Conservation (phyloP, 2,329 filamentous ascomycete genomes). For the Trichoderma asperellum region DNA sequence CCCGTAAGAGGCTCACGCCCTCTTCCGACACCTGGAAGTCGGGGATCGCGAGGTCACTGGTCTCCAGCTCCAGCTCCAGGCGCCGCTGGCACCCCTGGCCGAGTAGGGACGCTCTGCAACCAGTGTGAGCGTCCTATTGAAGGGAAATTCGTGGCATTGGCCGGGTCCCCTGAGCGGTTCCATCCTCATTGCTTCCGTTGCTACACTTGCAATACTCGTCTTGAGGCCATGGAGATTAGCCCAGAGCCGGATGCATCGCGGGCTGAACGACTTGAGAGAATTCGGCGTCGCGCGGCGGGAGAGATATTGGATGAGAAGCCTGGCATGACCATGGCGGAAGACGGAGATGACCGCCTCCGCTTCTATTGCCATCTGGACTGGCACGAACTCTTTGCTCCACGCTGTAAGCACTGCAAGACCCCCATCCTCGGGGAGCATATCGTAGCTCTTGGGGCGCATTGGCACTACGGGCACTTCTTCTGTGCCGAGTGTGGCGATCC, state of each 20-base stretch:
- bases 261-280: conserved; percentile 72
- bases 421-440: conserved; percentile 95
- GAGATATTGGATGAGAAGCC: conserved; percentile 65
- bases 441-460: conserved; percentile 90
- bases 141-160: conserved; percentile 85
- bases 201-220: conserved; percentile 80
- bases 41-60: conserved; percentile 58
- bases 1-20: conserved; percentile 36
- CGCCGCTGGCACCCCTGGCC: conserved; percentile 41
- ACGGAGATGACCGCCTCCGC: conserved; percentile 72
- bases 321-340: conserved; percentile 67
- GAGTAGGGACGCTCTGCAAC: conserved; percentile 75
- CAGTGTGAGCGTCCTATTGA: conserved; percentile 84
- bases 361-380: conserved; percentile 99
- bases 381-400: conserved; percentile 90
- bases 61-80: conserved; percentile 52
- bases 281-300: conserved; percentile 62
- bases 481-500: conserved; percentile 98
- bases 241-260: conserved; percentile 80
- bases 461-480: conserved; percentile 98
- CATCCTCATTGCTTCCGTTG: conserved; percentile 94
- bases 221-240: conserved; percentile 96
- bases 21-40: conserved; percentile 52
- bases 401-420: conserved; percentile 94
- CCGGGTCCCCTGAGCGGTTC: conserved; percentile 73